Percentiles rank a stretch among this genome's conserved stretches.
phyloP scores from a whole-genome alignment of 805 yeast species.

The Nakazawaea siamensis region DNA sequence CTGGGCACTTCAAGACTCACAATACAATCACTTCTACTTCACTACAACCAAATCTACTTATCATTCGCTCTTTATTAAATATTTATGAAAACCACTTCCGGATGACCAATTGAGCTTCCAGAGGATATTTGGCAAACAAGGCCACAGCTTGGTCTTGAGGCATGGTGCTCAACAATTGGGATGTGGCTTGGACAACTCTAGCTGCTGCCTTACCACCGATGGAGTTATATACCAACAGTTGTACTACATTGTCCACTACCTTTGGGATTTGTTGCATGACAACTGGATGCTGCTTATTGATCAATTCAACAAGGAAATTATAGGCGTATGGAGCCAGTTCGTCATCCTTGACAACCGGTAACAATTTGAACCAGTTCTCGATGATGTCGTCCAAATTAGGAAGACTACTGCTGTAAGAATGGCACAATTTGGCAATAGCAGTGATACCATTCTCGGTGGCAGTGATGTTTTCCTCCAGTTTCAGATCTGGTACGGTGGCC shows the following conservation, averaged over 20 bases:
- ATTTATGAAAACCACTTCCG: conserved; percentile 44
- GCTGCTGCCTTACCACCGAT: conserved; percentile 68
- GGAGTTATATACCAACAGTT: conserved; percentile 63
- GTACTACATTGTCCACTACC: conserved; percentile 61
- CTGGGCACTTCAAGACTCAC: too few relatives aligned
- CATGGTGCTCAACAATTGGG: conserved; percentile 51
- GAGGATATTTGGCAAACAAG: conserved; percentile 53
- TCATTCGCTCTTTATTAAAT: too few relatives aligned
- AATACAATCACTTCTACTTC: too few relatives aligned
- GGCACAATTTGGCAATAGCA: conserved; percentile 78
- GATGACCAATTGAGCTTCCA: conserved; percentile 50
- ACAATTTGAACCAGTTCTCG: conserved; percentile 68
- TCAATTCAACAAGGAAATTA: conserved; percentile 62
- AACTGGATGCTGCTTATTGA: conserved; percentile 56
- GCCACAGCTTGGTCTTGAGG: conserved; percentile 66
- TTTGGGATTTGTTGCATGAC: conserved; percentile 47
- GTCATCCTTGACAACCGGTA: conserved; percentile 78
- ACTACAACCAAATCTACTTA: too few relatives aligned
- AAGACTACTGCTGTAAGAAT: conserved; percentile 46
- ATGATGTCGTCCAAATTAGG: conserved; percentile 58
- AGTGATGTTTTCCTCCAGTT: conserved; percentile 72
- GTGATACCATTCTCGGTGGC: conserved; percentile 85
- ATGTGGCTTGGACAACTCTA: conserved; percentile 51
- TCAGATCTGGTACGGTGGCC: conserved; percentile 70
- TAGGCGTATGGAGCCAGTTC: conserved; percentile 86